Base-by-base conservation (phyloP, 1,284 basidiomycete species). In the Ganoderma resinaceum region DNA sequence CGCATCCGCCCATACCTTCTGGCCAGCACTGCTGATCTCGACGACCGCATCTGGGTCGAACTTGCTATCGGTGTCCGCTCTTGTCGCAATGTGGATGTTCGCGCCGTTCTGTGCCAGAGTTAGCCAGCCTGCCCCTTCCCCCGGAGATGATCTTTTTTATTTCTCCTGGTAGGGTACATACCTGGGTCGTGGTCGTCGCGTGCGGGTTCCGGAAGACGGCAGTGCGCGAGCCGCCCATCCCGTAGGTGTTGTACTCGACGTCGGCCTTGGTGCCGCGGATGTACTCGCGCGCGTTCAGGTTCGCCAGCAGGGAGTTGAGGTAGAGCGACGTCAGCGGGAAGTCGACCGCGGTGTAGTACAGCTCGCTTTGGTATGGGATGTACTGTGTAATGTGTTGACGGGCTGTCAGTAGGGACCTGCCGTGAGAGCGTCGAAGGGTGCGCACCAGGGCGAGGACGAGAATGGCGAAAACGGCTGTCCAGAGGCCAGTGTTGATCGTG, bases 381-480 rank as follows among this genome's bases (percentile, higher is more conserved):
- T 12, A 12, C 46, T 49, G 46, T 6, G 12, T 26, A 9, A 23
- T 23, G 26, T 1, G 46, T 11, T 23, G 7, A 26, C 23, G 3
- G 26, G 23, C 23, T 12, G n/a, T 26, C 46, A 49, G n/a, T 5
- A 5, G n/a, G 23, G n/a, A 18, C 43, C n/a, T 6, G 20, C 8
- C 8, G 20, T 46, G 43, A n/a, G 23, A 9, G 11, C 3, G 4
- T 9, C 23, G 23, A 49, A 49, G n/a, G 5, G 4, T 4, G 46
- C 93, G 91, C 46, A 67, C 66, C n/a, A 67, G 26, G 37, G 12
- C 29, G n/a, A 67, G 55, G 42, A 60, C 62, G 23, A 61, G 7
- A n/a, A 61, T 52, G 12, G 66, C 66, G n/a, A 64, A 43, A 14
- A 67, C 23, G 23, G 66, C 62, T 6, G 62, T 67, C 62, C 66